phyloP scores from a whole-genome alignment of 2,329 filamentous ascomycete genomes.

The Triangularia setosa region DNA sequence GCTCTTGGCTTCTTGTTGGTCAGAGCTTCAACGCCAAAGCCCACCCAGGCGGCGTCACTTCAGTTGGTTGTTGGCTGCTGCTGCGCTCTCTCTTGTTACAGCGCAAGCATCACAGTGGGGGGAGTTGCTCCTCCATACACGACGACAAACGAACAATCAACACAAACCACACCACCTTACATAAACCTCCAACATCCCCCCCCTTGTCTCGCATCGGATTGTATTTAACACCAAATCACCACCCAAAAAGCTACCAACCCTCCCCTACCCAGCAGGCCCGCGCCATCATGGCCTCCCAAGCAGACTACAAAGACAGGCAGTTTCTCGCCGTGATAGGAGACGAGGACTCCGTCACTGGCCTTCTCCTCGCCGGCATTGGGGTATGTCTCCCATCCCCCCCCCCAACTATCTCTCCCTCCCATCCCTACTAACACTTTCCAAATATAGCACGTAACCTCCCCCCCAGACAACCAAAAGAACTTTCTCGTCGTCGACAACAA shows the following conservation, averaged over 20 bases:
- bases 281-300: slow-evolving; percentile 46
- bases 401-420: background rate
- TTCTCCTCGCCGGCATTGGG: slow-evolving; percentile 91
- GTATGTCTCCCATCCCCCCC: slow-evolving; percentile 46
- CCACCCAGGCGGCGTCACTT: background rate
- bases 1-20: slow-evolving; percentile 11
- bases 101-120: background rate
- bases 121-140: background rate
- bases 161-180: background rate
- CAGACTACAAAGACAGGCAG: slow-evolving; percentile 77
- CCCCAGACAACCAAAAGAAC: slow-evolving; percentile 90
- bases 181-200: background rate
- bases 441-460: slow-evolving; percentile 92
- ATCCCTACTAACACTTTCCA: slow-evolving; percentile 4
- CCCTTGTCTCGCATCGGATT: background rate
- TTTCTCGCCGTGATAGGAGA: slow-evolving; percentile 98
- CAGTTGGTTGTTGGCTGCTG: background rate
- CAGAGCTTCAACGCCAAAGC: slow-evolving; percentile 17
- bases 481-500: slow-evolving; percentile 95
- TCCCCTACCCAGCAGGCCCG: background rate
- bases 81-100: background rate
- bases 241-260: background rate
- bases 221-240: background rate
- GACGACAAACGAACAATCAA: background rate
- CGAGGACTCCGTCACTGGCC: slow-evolving; percentile 95